Evolutionary conservation across 2,329 filamentous ascomycete species (phyloP), one percentile per base, ranked within the genome.

Genomic region (Myriosclerotinia scirpicola): DNA sequence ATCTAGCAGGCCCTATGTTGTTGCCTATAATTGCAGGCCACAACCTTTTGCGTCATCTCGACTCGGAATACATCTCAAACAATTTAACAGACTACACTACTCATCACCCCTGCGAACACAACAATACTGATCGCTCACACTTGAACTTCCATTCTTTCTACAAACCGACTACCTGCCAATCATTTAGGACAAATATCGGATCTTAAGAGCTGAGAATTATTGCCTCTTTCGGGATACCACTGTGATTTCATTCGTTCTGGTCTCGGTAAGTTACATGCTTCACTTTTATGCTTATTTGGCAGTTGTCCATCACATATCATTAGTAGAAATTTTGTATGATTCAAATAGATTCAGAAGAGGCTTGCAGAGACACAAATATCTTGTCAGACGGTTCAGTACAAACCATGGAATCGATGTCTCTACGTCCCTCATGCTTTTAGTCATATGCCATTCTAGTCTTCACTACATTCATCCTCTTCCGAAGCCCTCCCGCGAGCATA

Each of bases 241-340:
- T 26, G 30, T 17, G 15, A 50, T 26, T 22, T 44, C 44, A 61
- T 61, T 4, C 30, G 20, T 50, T 36, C 46, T 50, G 15, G 14
- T 52, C 58, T 61, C 58, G 58, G 58, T 61, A 61, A 61, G 58
- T 61, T 26, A 50, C 26, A 48, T 17, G 36, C n/a, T 40, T 50
- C 44, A 50, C 22, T 50, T 61, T 34, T 50, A 22, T 50, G 26
- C 34, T 26, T 7, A 26, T 26, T 61, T 36, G 46, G 17, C 34
- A 50, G 20, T 26, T 20, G 17, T 17, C 46, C 58, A 3, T 38
- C 15, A 3, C 15, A 26, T n/a, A 4, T 20, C 44, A 38, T 50
- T 12, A 38, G 11, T 8, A 26, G 17, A 14, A 7, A 20, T n/a
- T 48, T 48, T 20, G 14, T 26, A 14, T n/a, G 34, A n/a, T 26